These are phyloP conservation scores for Saccharomyces pastorianus DNA, from an alignment of 1,139 yeast species.

Conservation along the genomic window DNA sequence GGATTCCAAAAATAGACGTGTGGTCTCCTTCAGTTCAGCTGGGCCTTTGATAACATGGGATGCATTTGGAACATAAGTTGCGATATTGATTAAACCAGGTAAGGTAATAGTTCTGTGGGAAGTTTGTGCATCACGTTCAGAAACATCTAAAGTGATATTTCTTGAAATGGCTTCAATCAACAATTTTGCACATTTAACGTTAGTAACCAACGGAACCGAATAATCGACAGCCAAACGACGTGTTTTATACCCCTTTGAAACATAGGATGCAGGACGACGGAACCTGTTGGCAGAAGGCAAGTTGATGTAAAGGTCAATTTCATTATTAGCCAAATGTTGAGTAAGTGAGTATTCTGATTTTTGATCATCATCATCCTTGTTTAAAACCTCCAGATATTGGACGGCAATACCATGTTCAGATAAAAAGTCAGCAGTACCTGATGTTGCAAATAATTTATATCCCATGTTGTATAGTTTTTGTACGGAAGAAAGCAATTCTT, in stretches of 20 bases:
- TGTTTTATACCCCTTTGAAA: slow-evolving; percentile 94
- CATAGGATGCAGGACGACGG: slow-evolving; percentile 97
- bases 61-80: slow-evolving; percentile 70
- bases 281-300: slow-evolving; percentile 94
- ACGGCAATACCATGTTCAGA: slow-evolving; percentile 93
- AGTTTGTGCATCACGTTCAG: slow-evolving; percentile 81
- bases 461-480: slow-evolving; percentile 75
- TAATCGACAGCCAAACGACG: slow-evolving; percentile 99
- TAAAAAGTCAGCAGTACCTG: slow-evolving; percentile 98
- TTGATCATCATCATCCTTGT: slow-evolving; percentile 58
- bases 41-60: slow-evolving; percentile 41
- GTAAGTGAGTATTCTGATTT: slow-evolving; percentile 92
- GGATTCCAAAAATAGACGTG: slow-evolving; percentile 66
- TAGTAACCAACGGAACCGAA: slow-evolving; percentile 94
- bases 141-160: slow-evolving; percentile 55
- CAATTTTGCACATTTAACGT: slow-evolving; percentile 94
- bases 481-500: slow-evolving; percentile 84
- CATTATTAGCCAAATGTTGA: slow-evolving; percentile 91
- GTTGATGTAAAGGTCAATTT: slow-evolving; percentile 93
- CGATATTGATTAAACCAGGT: slow-evolving; percentile 81
- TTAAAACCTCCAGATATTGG: slow-evolving; percentile 84
- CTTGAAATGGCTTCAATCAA: slow-evolving; percentile 88
- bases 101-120: slow-evolving; percentile 74
- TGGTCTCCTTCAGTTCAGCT: slow-evolving; percentile 51
- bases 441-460: slow-evolving; percentile 88